A percentile compares a stretch with the other conserved stretches of the same genome.
Evolutionary conservation across 1,284 basidiomycete species (phyloP).

Genomic region (Cryptococcus sp.): DNA sequence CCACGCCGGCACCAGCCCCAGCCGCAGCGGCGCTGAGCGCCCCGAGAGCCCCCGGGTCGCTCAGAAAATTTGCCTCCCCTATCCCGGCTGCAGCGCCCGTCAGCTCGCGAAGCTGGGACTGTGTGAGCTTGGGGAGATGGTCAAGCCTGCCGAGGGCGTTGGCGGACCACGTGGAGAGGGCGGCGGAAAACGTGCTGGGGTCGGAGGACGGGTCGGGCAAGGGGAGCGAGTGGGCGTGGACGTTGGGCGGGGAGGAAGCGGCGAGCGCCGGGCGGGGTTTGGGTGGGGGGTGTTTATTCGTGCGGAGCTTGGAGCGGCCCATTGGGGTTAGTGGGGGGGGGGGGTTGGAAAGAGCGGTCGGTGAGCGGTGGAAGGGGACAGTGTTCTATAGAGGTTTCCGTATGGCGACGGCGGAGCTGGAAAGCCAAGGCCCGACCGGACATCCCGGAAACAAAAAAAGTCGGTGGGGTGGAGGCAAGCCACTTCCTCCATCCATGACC

Average conservation of each 20-base stretch:
- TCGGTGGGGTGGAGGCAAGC: no score
- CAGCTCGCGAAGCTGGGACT: constrained; percentile 39
- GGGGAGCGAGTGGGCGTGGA: constrained; percentile 3
- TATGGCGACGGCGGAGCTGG: neutral
- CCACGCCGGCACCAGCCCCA: neutral
- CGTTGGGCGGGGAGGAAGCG: neutral
- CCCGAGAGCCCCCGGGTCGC: constrained; percentile 6
- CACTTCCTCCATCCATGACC: no score
- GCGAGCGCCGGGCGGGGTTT: constrained; percentile 23
- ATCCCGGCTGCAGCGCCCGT: constrained; percentile 43
- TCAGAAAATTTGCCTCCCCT: constrained; percentile 27
- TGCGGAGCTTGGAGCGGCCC: constrained; percentile 45
- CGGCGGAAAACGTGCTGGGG: constrained; percentile 14
- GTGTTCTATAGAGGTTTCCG: neutral
- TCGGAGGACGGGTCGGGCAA: neutral
- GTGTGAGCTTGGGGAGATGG: constrained; percentile 39
- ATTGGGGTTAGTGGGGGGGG: constrained; percentile 19
- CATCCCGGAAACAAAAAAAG: neutral
- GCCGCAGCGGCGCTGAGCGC: neutral
- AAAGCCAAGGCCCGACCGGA: neutral
- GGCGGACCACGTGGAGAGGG: constrained; percentile 41
- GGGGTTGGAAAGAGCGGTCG: neutral
- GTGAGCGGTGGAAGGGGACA: neutral
- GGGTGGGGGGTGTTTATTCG: constrained; percentile 41
- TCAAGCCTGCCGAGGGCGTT: constrained; percentile 35